phyloP scores from a whole-genome alignment of 768 basidiomycete species.

The Favolaschia claudopus region DNA sequence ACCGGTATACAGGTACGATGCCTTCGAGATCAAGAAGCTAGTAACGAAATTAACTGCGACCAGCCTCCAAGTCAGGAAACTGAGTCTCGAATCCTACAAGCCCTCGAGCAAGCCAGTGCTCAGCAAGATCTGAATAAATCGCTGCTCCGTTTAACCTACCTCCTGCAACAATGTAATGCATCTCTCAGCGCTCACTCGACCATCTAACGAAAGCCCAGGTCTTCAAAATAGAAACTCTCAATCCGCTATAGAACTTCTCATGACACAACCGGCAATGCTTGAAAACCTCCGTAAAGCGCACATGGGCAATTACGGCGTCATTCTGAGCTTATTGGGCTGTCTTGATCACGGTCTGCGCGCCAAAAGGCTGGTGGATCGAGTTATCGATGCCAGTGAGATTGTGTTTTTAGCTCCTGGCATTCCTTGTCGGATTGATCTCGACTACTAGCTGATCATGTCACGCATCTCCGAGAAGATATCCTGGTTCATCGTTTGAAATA shows the following conservation, averaged over 20 bases:
- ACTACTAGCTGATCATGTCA: slow-evolving; percentile 83
- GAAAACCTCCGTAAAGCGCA: slow-evolving; percentile 91
- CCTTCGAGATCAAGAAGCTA: background rate
- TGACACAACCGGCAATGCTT: slow-evolving; percentile 79
- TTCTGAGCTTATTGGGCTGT: slow-evolving; percentile 92
- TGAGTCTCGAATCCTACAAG: slow-evolving; percentile 66
- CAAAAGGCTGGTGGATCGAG: slow-evolving; percentile 90
- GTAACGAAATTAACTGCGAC: background rate
- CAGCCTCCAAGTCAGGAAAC: slow-evolving; percentile 44
- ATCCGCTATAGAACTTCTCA: slow-evolving; percentile 84
- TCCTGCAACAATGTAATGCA: slow-evolving; percentile 75
- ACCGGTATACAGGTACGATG: slow-evolving; percentile 40
- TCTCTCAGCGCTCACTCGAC: background rate
- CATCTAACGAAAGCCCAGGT: slow-evolving; percentile 47
- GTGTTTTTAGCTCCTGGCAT: background rate
- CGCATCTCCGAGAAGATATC: slow-evolving; percentile 91
- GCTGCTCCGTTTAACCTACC: slow-evolving; percentile 77
- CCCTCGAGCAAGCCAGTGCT: slow-evolving; percentile 76
- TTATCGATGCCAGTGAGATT: slow-evolving; percentile 76
- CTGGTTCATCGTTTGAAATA: slow-evolving; percentile 85
- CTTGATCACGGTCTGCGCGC: slow-evolving; percentile 84
- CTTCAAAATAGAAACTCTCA: slow-evolving; percentile 71
- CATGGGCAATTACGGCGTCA: slow-evolving; percentile 90
- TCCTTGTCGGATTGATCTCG: background rate
- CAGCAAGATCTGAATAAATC: slow-evolving; percentile 84